Evolutionary conservation across 2,329 filamentous ascomycete species (phyloP), one percentile per base, ranked within the genome.

Genomic region (Fusarium papillatum): DNA sequence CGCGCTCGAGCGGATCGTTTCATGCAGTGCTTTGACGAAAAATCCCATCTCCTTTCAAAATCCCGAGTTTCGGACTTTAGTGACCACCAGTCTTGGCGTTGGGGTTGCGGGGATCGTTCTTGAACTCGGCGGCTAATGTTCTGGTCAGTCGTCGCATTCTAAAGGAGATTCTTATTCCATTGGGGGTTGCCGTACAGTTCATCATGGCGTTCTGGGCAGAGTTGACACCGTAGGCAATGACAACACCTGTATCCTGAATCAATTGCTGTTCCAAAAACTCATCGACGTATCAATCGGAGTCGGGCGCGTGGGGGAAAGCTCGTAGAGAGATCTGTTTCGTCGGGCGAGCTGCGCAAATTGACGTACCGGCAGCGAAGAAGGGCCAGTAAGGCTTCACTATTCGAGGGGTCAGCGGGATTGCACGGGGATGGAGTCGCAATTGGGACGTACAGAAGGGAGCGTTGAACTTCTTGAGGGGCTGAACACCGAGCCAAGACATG

Each of bases 21-120:
- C 71, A 79, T 78, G 79, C 72, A 39, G 38, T 78, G 78, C 73
- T 68, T 75, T 67, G 69, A 73, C 75, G 71, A 77, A 78, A 74
- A 78, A 74, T 74, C 76, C 72, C 68, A 70, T 76, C 66, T 76
- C 72, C 67, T 72, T 53, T 31, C 26, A 16, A 38, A 31, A 55
- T 9, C 69, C 66, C 14, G 36, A 38, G 69, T 66, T 71, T 71
- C 63, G 43, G 64, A 64, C 68, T 83, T 89, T 89, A 90, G 83
- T 90, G 88, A 68, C 81, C 82, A 59, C 82, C 83, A 68, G 83
- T 79, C 85, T 88, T 90, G 79, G 85, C 86, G 80, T 89, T 88
- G 78, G 92, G 93, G 91, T 98, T 98, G 86, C 96, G 93, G 79
- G 96, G 95, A 88, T 98, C 96, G 90, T 98, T 97, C 93, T 96